Conservation (phyloP, 2,329 filamentous ascomycete species). For the Colletotrichum sidae region DNA sequence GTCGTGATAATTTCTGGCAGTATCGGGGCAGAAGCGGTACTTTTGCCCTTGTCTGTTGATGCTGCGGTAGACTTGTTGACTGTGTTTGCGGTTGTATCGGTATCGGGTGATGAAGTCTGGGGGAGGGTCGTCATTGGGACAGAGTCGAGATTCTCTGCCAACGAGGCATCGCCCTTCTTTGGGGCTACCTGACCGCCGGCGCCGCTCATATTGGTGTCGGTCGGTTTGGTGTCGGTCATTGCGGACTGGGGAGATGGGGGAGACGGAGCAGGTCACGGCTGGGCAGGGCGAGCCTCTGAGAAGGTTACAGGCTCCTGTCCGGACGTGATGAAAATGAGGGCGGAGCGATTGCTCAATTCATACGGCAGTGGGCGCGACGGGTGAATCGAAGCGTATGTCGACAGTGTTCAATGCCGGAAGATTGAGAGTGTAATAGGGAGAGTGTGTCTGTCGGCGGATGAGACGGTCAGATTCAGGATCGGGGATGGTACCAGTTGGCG, state of each 20-base stretch:
- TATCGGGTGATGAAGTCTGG: slow-evolving; percentile 38
- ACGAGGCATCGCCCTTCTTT: slow-evolving; percentile 41
- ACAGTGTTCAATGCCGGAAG: background rate
- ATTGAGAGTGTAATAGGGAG: slow-evolving; percentile 12
- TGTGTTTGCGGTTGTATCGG: slow-evolving; percentile 26
- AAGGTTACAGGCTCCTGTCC: slow-evolving; percentile 39
- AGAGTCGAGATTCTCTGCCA: slow-evolving; percentile 51
- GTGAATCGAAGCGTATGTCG: slow-evolving; percentile 1
- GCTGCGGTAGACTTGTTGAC: slow-evolving; percentile 16
- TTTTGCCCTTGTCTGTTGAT: slow-evolving; percentile 14
- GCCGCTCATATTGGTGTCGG: slow-evolving; percentile 48
- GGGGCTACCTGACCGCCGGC: slow-evolving; percentile 39
- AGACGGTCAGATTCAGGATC: slow-evolving; percentile 29
- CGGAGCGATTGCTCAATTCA: slow-evolving; percentile 31
- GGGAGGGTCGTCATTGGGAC: slow-evolving; percentile 51
- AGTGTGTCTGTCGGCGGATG: slow-evolving; percentile 19
- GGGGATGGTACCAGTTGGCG: slow-evolving; percentile 35
- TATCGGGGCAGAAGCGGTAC: slow-evolving; percentile 16
- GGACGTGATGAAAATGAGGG: slow-evolving; percentile 34
- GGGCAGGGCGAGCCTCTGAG: slow-evolving; percentile 27
- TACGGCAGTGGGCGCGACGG: slow-evolving; percentile 21
- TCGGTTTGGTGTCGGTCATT: slow-evolving; percentile 39
- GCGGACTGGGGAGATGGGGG: slow-evolving; percentile 41
- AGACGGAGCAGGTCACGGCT: slow-evolving; percentile 34
- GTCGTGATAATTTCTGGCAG: slow-evolving; percentile 3